These are phyloP conservation scores for Neofusicoccum umdonicola DNA, from an alignment of 2,329 filamentous ascomycete genomes.

Conservation along the genomic window DNA sequence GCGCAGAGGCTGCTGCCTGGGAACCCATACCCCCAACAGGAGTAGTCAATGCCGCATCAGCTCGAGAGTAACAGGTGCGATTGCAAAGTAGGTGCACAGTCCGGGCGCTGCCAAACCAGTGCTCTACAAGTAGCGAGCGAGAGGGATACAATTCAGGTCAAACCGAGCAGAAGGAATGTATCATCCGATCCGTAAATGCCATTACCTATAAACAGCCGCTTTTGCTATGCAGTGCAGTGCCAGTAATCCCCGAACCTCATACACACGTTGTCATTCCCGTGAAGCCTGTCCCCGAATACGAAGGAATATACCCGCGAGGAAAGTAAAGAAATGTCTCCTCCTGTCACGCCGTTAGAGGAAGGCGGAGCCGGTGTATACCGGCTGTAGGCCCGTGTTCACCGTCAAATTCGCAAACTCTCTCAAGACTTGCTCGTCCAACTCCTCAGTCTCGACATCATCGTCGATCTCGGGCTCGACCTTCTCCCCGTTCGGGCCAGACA, in stretches of 20 bases:
- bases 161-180: background rate
- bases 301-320: background rate
- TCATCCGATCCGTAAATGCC: constrained; percentile 1
- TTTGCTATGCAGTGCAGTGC: constrained; percentile 8
- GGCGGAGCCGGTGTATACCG: constrained; percentile 1
- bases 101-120: too few species aligned
- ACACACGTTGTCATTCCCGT: background rate
- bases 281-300: background rate
- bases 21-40: too few species aligned
- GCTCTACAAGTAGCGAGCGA: too few species aligned
- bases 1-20: too few species aligned
- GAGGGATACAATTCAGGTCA: too few species aligned
- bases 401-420: constrained; percentile 3
- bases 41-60: too few species aligned
- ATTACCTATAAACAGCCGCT: constrained; percentile 8
- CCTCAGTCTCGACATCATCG: background rate
- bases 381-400: constrained; percentile 4
- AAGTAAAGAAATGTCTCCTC: background rate
- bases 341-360: background rate
- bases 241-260: background rate
- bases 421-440: background rate
- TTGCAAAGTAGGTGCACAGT: too few species aligned
- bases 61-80: too few species aligned
- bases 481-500: constrained; percentile 3
- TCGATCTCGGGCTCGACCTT: background rate